Base-by-base conservation (phyloP, 768 basidiomycete genomes). In the Galerina marginata region DNA sequence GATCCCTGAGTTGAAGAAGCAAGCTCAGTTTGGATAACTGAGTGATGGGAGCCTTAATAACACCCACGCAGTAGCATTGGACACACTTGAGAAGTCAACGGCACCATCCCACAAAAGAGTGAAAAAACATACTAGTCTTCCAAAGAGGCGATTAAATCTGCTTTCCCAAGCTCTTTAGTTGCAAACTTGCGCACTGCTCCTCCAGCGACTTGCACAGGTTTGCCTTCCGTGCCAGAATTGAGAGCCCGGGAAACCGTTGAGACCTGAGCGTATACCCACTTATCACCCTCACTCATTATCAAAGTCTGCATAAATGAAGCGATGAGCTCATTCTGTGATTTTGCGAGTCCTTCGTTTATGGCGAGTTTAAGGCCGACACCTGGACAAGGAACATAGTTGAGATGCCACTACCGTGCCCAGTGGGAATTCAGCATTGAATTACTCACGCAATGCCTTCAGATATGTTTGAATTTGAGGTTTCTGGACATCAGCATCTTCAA, bases 251-350 rank as follows among this genome's bases (percentile, higher is more conserved):
- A 82, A 55, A 95, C 78, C 47, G 85, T 86, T 15, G 84, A 81
- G 3, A 88, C 83, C 60, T 94, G 86, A 2, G 86, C 82, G 59
- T 79, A 79, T n/a, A 99, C 84, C 92, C 93, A 97, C 62, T 86
- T 83, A 65, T 96, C 92, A 14, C 96, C 96, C 79, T 97, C 95
- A 57, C 92, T 94, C 96, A 98, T 98, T 65, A 99, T 86, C 38
- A 98, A 78, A 14, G 94, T 94, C 76, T 99, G 96, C 67, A 99
- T 79, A 74, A 96, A 98, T 0, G 93, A 95, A 4, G 96, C 92
- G 51, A 93, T 91, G 46, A 99, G 82, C 68, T 93, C 89, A 61
- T 86, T 90, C 71, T 93, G 90, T 0, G 88, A 86, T 67, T 86
- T 88, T 62, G 90, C 84, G 43, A 96, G 81, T 16, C 93, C 93